These are phyloP conservation scores for Psidium friedrichsthalianum DNA, from an alignment of 345 rosid species.

Conservation along the genomic window DNA sequence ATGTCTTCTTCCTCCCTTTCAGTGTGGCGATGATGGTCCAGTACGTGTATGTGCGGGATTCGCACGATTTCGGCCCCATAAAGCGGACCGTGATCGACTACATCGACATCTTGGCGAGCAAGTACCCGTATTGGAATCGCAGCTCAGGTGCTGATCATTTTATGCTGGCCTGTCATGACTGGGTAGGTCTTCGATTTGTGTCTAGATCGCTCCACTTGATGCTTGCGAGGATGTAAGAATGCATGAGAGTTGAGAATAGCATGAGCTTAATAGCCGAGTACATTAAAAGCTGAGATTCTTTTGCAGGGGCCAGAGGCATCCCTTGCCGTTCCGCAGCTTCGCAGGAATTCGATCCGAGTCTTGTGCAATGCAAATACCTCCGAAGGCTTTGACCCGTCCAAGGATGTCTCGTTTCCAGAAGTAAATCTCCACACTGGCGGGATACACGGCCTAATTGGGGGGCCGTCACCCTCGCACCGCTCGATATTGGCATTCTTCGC, in stretches of 20 bases:
- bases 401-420: slow-evolving; percentile 82
- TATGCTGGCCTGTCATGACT: slow-evolving; percentile 87
- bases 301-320: slow-evolving; percentile 60
- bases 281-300: background rate
- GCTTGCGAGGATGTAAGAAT: background rate
- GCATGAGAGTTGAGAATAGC: background rate
- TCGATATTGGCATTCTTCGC: slow-evolving; percentile 85
- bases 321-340: slow-evolving; percentile 42
- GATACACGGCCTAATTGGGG: slow-evolving; percentile 52
- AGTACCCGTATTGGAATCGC: slow-evolving; percentile 68
- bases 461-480: slow-evolving; percentile 69
- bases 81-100: slow-evolving; percentile 59
- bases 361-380: slow-evolving; percentile 89
- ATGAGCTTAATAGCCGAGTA: background rate
- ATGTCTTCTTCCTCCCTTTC: slow-evolving; percentile 62
- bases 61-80: slow-evolving; percentile 57
- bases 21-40: slow-evolving; percentile 74
- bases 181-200: slow-evolving; percentile 30
- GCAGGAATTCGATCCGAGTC: slow-evolving; percentile 58
- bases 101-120: slow-evolving; percentile 36
- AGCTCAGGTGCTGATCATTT: slow-evolving; percentile 84
- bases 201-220: background rate
- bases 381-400: slow-evolving; percentile 63
- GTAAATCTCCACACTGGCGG: slow-evolving; percentile 56
- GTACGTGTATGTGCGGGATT: slow-evolving; percentile 52